A percentile compares a stretch with the other conserved stretches of the same genome.
phyloP scores from a whole-genome alignment of 2,329 filamentous ascomycete species.

The Fusarium sp. region DNA sequence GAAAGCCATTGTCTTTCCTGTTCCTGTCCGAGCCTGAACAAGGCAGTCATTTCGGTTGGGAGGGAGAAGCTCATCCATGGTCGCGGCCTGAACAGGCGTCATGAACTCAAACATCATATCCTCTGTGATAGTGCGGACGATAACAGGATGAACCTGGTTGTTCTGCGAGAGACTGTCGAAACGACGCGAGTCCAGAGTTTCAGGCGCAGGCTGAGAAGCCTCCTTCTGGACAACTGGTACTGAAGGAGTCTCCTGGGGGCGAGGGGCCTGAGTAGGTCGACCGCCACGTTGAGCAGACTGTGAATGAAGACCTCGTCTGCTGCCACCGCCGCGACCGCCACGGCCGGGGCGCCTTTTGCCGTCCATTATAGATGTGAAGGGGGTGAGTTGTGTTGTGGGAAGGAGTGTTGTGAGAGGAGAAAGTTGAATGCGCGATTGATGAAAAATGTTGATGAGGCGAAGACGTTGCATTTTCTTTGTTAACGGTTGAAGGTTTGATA shows the following conservation, averaged over 20 bases:
- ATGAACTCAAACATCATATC: slow-evolving; percentile 66
- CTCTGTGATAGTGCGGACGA: slow-evolving; percentile 63
- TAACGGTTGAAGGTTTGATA: slow-evolving; percentile 19
- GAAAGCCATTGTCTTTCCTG: slow-evolving; percentile 88
- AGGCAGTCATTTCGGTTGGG: slow-evolving; percentile 66
- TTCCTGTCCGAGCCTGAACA: slow-evolving; percentile 88
- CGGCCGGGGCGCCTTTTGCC: slow-evolving; percentile 26
- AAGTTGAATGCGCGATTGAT: slow-evolving; percentile 1
- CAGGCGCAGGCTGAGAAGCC: slow-evolving; percentile 27
- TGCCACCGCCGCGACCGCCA: slow-evolving; percentile 27
- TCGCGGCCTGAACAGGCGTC: slow-evolving; percentile 69
- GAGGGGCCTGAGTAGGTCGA: slow-evolving; percentile 4
- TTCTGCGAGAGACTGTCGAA: slow-evolving; percentile 60
- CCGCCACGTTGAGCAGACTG: slow-evolving; percentile 9
- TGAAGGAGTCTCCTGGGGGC: not conserved
- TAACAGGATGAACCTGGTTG: slow-evolving; percentile 60
- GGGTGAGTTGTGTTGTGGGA: not conserved
- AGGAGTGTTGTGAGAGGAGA: not conserved
- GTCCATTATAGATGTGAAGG: slow-evolving; percentile 19
- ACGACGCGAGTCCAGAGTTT: slow-evolving; percentile 60
- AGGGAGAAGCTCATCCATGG: slow-evolving; percentile 62
- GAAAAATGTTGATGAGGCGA: slow-evolving; percentile 10
- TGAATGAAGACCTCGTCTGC: slow-evolving; percentile 22
- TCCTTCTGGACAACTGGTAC: not conserved
- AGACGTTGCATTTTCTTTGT: slow-evolving; percentile 30